Conservation (phyloP, 805 yeast genomes). For the Torulaspora quercuum region DNA sequence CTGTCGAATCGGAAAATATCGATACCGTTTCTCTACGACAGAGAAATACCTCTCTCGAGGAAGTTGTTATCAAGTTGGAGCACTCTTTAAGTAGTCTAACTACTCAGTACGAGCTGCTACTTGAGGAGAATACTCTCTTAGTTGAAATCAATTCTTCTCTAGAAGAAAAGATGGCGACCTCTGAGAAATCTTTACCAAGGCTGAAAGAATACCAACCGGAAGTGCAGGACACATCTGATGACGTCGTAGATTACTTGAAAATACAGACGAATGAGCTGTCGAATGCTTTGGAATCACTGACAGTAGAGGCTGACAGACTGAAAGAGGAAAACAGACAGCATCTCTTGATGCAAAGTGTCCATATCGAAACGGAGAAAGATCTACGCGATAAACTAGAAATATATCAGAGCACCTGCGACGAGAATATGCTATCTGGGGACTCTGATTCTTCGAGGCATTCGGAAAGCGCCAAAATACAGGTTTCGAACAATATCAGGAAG, state of each 20-base stretch:
- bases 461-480: too few species aligned
- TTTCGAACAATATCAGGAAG: too few species aligned
- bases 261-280: conserved; percentile 38
- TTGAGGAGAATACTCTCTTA: conserved; percentile 13
- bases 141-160: conserved; percentile 6
- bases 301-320: conserved; percentile 42
- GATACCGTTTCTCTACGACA: background rate
- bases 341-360: conserved; percentile 42
- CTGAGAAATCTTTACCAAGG: conserved; percentile 12
- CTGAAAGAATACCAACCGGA: conserved; percentile 26
- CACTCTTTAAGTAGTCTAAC: conserved; percentile 8
- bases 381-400: conserved; percentile 40
- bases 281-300: conserved; percentile 36
- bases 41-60: background rate
- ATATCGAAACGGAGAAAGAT: conserved; percentile 47
- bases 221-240: conserved; percentile 31
- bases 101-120: conserved; percentile 11
- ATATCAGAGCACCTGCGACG: conserved; percentile 16
- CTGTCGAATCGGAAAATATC: background rate
- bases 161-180: background rate
- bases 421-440: too few species aligned
- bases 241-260: conserved; percentile 38
- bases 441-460: too few species aligned
- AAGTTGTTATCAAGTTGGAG: background rate
- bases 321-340: conserved; percentile 10